Evolutionary conservation across 257 asterid genomes (phyloP).

Genomic region (Solanum lycopersicoides): DNA sequence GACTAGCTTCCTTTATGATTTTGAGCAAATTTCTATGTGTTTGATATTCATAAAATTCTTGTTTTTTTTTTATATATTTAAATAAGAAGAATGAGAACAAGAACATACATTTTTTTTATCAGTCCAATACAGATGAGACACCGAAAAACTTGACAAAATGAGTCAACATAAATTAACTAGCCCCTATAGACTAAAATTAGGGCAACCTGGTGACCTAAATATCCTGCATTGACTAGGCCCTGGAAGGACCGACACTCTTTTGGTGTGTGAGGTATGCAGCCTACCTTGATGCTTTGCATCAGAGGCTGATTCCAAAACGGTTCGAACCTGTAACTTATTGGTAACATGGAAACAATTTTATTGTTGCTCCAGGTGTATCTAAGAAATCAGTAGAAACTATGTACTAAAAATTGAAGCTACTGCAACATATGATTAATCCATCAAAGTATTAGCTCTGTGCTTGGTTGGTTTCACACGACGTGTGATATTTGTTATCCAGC

Average conservation of each 20-base stretch:
- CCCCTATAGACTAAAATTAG: background rate
- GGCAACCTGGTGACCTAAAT: background rate
- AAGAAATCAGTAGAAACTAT: background rate
- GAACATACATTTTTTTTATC: too few species aligned
- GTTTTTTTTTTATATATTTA: background rate
- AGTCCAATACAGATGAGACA: too few species aligned
- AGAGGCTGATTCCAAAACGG: background rate
- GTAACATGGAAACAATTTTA: background rate
- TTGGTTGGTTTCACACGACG: background rate
- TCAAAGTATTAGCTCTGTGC: background rate
- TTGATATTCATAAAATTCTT: background rate
- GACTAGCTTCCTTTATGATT: background rate
- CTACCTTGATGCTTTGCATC: background rate
- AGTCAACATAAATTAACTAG: background rate
- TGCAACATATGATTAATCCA: background rate
- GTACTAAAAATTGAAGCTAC: background rate
- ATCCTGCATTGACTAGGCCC: background rate
- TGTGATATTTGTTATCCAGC: background rate
- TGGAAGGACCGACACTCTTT: background rate
- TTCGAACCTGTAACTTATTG: background rate
- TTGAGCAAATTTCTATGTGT: background rate
- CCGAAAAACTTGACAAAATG: background rate
- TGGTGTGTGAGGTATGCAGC: background rate
- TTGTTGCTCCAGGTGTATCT: background rate
- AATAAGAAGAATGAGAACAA: too few species aligned